phyloP scores from a whole-genome alignment of 768 basidiomycete species.

The Phylloporus sp. region DNA sequence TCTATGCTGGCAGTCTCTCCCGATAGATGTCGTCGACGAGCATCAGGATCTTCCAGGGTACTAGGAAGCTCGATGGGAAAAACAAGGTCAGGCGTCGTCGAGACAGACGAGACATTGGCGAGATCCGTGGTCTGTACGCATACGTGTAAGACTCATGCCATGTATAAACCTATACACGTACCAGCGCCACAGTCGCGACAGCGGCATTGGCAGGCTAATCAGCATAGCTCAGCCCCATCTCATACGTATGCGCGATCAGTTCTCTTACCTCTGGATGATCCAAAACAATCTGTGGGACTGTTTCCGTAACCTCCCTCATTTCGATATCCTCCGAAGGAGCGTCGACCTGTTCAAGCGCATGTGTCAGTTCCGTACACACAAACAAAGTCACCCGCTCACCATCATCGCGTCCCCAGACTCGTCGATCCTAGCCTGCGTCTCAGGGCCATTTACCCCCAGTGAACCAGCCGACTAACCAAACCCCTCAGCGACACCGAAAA shows the following conservation, averaged over 20 bases:
- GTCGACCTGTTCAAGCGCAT: not conserved
- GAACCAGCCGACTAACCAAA: not conserved
- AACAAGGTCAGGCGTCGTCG: slow-evolving; percentile 12
- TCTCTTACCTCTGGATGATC: not conserved
- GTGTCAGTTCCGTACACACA: not conserved
- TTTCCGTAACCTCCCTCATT: no score
- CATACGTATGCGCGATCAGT: not conserved
- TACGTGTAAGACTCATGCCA: not conserved
- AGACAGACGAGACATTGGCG: not conserved
- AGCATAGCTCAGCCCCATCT: not conserved
- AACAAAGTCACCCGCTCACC: slow-evolving; percentile 2
- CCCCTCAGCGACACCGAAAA: not conserved
- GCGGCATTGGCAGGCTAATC: no score
- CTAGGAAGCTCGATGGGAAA: slow-evolving; percentile 5
- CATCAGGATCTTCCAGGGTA: no score
- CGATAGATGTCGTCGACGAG: not conserved
- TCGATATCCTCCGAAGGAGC: not conserved
- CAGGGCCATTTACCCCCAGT: not conserved
- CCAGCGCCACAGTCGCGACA: not conserved
- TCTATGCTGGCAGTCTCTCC: slow-evolving; percentile 14
- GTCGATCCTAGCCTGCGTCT: not conserved
- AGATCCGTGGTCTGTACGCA: not conserved
- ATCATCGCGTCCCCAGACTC: not conserved
- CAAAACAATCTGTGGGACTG: not conserved
- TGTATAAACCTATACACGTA: not conserved